Base-by-base conservation (phyloP, 441 rosid genomes). In the Bocquillonia castaneifolia region DNA sequence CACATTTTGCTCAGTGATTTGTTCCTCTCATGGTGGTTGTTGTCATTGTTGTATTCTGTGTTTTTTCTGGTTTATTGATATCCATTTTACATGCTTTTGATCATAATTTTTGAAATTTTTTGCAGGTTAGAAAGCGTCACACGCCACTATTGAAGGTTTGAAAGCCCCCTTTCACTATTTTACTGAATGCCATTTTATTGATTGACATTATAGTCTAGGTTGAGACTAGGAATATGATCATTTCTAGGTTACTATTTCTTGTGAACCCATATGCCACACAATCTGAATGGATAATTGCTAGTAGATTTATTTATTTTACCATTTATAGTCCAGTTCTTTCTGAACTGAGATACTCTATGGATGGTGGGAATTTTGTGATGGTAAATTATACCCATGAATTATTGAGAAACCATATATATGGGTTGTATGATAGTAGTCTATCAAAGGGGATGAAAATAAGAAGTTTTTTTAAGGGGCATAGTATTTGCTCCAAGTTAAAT, bases 81-180 rank as follows among this genome's bases (percentile, higher is more conserved):
- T 39, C 20, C 13, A 5, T n/a, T 51, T 52, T 39, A 25, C 50
- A 25, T 39, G n/a, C 55, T 66, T 64, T 59, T 74, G 52, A 64
- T 60, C 2, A 23, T 51, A 67, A 40, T 52, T 34, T 22, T 70
- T 73, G 45, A 37, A 64, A 70, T 67, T 29, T 60, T 74, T 68
- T 76, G 63, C 92, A 92, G 97, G 89, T 89, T 53, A 91, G 78
- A 79, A 86, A 85, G 79, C 89, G 34, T 52, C 89, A 88, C 45
- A 88, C 94, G 14, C 97, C 96, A 3, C 57, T 89, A 17, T 69
- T 92, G 79, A 92, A 85, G 97, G 96, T 92, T 76, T 59, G 91
- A 63, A 28, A 70, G 58, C 73, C 66, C 71, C 67, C 13, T 45
- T 71, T 66, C 57, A 0, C 44, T 34, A 10, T 65, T 66, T 53